Base-by-base conservation (phyloP, 176 grass and related monocot species). In the Bonia amplexicaulis region DNA sequence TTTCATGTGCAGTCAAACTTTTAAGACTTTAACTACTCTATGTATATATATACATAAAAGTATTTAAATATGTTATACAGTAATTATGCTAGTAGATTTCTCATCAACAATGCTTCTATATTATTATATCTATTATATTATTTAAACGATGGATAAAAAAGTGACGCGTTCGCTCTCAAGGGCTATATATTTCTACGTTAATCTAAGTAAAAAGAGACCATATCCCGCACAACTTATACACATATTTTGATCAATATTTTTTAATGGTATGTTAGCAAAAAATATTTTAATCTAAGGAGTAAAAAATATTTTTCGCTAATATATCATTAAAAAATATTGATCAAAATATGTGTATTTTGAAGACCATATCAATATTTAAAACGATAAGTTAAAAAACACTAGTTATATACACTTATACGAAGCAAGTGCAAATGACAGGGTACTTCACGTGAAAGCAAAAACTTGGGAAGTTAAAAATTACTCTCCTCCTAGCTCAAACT, bases 401-500 rank as follows among this genome's bases (percentile, higher is more conserved):
- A 41, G 40, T 41, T 41, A 8, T 41, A 41, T 8, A 41, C 40
- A 41, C 7, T 41, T 58, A 58, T 10, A 58, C 22, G 9, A 58
- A n/a, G 2, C 54, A 58, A 58, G 55, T 47, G 15, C 40, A 60
- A 1, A 9, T 20, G 25, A 33, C 76, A 67, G 20, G 17, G 67
- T 67, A 37, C 78, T 29, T 66, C 51, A 46, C 74, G 57, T 80
- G 17, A 23, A 66, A 80, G 58, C 69, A 73, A 80, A 80, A 80
- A 58, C 55, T 23, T 51, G 44, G 2, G 45, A 73, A 3, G 40
- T 60, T 60, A 25, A 25, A 60, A 60, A 13, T 9, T 20, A 35
- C 49, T n/a, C 29, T 76, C 51, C 9, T 3, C 0, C 48, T 16
- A 19, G 19, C 11, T 60, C 48, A 20, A 44, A 23, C 15, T 71